A percentile compares a stretch with the other conserved stretches of the same genome.
These are phyloP conservation scores for Ensete ventricosum DNA, from an alignment of 176 grass and related monocot species.

Conservation along the genomic window DNA sequence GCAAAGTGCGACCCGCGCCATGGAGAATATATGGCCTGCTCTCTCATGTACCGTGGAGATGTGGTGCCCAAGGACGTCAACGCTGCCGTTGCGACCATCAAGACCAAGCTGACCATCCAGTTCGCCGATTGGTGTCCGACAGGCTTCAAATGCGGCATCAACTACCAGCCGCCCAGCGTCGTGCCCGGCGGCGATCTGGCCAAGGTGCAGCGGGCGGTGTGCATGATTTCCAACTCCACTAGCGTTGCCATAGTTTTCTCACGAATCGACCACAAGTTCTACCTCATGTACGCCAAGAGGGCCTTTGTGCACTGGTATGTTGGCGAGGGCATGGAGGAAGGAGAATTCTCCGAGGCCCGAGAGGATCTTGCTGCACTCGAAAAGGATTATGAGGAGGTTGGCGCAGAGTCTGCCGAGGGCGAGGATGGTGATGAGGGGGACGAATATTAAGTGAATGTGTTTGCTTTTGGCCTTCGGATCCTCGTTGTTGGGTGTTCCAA, in stretches of 20 bases:
- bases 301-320: slow-evolving; percentile 11
- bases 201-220: slow-evolving; percentile 4
- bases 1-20: slow-evolving; percentile 22
- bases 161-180: slow-evolving; percentile 13
- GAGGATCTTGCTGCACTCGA: slow-evolving; percentile 1
- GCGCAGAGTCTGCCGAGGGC: background rate
- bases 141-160: slow-evolving; percentile 24
- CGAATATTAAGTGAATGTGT: background rate
- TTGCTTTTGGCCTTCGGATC: background rate
- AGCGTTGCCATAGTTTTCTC: slow-evolving; percentile 5
- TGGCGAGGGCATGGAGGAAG: slow-evolving; percentile 10
- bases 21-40: slow-evolving; percentile 23
- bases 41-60: slow-evolving; percentile 23
- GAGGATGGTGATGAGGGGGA: background rate
- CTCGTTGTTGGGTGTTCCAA: no score
- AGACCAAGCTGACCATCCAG: slow-evolving; percentile 25
- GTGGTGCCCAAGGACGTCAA: slow-evolving; percentile 26
- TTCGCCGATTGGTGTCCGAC: slow-evolving; percentile 25
- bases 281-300: slow-evolving; percentile 6
- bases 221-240: slow-evolving; percentile 12
- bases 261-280: background rate
- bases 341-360: slow-evolving; percentile 1
- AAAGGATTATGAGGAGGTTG: slow-evolving; percentile 8
- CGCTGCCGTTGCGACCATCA: slow-evolving; percentile 14
- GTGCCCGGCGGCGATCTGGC: slow-evolving; percentile 1